These are phyloP conservation scores for Acaromyces ingoldii DNA, from an alignment of 1,284 basidiomycete species.

Conservation along the genomic window DNA sequence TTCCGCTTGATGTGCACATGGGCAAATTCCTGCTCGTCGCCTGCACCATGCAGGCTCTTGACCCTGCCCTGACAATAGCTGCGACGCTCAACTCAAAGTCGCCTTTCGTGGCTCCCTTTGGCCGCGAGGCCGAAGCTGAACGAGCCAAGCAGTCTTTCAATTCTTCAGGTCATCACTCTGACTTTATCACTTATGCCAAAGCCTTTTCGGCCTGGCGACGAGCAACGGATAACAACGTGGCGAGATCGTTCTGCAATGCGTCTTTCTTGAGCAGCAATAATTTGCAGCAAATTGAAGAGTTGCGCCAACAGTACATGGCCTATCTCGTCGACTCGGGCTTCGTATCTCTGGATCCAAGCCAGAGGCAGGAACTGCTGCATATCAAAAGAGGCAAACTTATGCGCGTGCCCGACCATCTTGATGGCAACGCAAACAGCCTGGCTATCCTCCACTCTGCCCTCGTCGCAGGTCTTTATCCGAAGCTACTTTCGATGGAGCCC, in stretches of 20 bases:
- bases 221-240: constrained; percentile 62
- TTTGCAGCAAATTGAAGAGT: constrained; percentile 90
- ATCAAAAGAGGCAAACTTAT: constrained; percentile 84
- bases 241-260: constrained; percentile 64
- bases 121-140: constrained; percentile 80
- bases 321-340: constrained; percentile 80
- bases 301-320: constrained; percentile 82
- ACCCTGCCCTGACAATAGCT: constrained; percentile 91
- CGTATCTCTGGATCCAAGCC: constrained; percentile 65
- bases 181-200: constrained; percentile 89
- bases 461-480: constrained; percentile 84
- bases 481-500: constrained; percentile 70
- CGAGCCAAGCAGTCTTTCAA: constrained; percentile 80
- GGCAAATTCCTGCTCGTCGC: constrained; percentile 89
- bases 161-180: constrained; percentile 60
- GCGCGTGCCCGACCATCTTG: constrained; percentile 62
- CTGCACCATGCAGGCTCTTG: constrained; percentile 80
- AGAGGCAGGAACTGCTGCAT: constrained; percentile 69
- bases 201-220: constrained; percentile 83
- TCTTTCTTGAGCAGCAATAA: constrained; percentile 87
- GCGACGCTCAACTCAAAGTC: constrained; percentile 85
- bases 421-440: constrained; percentile 63
- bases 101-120: constrained; percentile 79
- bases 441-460: constrained; percentile 75
- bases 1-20: constrained; percentile 93